These are phyloP conservation scores for Gossypium ekmanianum DNA, from an alignment of 345 rosid species.

Conservation along the genomic window DNA sequence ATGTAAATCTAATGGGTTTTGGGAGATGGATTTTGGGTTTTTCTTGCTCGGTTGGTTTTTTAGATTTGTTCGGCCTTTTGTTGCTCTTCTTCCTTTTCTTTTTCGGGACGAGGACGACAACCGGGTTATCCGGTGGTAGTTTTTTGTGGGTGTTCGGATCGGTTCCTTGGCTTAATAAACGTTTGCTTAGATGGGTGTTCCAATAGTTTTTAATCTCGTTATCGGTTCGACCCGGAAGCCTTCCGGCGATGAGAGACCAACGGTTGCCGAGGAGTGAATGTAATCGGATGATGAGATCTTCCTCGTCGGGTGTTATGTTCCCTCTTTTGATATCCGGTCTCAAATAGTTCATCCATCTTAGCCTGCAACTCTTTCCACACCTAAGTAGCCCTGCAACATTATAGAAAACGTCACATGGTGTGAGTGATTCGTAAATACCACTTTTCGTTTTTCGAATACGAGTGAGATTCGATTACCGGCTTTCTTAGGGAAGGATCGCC, in stretches of 20 bases:
- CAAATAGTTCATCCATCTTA: conserved; percentile 73
- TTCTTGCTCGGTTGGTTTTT: background rate
- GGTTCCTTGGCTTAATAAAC: conserved; percentile 31
- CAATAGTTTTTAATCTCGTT: conserved; percentile 70
- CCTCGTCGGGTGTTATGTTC: conserved; percentile 48
- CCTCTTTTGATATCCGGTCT: conserved; percentile 66
- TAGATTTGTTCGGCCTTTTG: background rate
- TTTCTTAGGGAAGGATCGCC: conserved; percentile 59
- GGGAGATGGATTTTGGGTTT: conserved; percentile 29
- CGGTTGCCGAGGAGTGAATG: conserved; percentile 61
- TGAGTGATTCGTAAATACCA: too few relatives aligned
- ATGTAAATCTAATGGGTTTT: conserved; percentile 22
- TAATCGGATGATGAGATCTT: conserved; percentile 53
- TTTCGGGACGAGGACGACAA: background rate
- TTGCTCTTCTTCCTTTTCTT: background rate
- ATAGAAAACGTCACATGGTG: too few relatives aligned
- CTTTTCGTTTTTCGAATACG: background rate
- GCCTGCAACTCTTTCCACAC: conserved; percentile 65
- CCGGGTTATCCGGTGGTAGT: conserved; percentile 11
- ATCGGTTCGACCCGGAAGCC: conserved; percentile 68
- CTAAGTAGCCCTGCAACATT: conserved; percentile 42
- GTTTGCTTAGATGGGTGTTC: conserved; percentile 54
- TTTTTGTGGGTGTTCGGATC: conserved; percentile 38
- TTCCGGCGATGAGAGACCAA: conserved; percentile 63
- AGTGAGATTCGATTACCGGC: conserved; percentile 38